These are phyloP conservation scores for Starmerella sp. DNA, from an alignment of 805 yeast species.

Conservation along the genomic window DNA sequence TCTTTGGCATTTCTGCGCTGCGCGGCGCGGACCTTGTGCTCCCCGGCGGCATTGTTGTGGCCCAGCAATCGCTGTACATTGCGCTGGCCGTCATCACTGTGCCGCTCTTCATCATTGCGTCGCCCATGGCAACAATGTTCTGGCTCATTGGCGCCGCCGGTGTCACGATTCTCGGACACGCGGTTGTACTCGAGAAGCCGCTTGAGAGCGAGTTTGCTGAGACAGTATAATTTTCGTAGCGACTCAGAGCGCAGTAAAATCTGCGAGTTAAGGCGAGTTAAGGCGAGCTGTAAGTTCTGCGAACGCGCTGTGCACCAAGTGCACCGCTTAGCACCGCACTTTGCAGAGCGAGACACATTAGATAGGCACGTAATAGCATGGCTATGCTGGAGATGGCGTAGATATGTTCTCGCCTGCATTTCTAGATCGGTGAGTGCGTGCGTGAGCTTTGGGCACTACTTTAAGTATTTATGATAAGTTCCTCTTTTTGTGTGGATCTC, in stretches of 20 bases:
- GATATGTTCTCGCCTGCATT: no score
- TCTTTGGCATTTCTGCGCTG: constrained; percentile 65
- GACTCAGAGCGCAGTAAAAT: background rate
- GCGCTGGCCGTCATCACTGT: constrained; percentile 63
- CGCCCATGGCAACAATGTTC: constrained; percentile 78
- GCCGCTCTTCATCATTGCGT: constrained; percentile 76
- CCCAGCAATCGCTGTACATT: constrained; percentile 68
- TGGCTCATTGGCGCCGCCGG: constrained; percentile 88
- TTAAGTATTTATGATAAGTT: no score
- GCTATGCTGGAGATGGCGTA: no score
- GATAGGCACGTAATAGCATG: no score
- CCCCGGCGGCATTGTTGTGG: constrained; percentile 52
- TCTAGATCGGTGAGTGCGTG: no score
- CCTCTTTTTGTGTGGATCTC: no score
- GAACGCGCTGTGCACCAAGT: no score
- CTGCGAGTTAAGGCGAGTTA: no score
- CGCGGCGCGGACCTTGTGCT: constrained; percentile 74
- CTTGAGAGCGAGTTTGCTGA: constrained; percentile 90
- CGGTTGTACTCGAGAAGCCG: constrained; percentile 87
- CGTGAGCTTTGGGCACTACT: no score
- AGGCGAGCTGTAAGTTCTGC: no score
- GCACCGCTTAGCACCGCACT: no score
- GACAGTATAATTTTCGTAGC: background rate
- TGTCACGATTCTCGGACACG: constrained; percentile 71
- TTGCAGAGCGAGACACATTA: no score